Evolutionary conservation across 495 filamentous ascomycete genomes (phyloP), one percentile per base, ranked within the genome.

Genomic region (Endocarpon pusillum): DNA sequence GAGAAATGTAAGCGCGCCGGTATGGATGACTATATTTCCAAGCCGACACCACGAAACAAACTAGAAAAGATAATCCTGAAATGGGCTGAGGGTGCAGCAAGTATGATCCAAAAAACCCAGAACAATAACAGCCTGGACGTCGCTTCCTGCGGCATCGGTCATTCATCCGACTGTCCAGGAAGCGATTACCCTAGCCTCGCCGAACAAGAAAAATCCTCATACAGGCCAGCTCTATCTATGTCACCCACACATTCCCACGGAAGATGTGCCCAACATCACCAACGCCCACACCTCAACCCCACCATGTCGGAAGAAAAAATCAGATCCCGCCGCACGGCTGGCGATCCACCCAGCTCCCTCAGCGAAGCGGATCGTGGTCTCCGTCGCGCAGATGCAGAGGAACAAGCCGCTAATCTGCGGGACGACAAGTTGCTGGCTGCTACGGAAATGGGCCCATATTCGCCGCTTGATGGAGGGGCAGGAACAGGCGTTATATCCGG

Each of bases 21-120:
- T 5, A 86, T 87, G 81, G 78, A 86, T 42, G 81, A 87, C 50
- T 87, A 89, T 43, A 54, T 89, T 3, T 59, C 78, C 12, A 89
- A 86, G 42, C 81, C 81, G 0, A 72, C 86, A 40, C 73, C 73
- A 43, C 65, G 67, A 17, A 67, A 64, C 33, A 66, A 63, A 1
- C 59, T 86, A 33, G 77, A 85, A 52, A 69, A 66, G 36, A 86
- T 83, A 64, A 59, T 89, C 10, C 45, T 77, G 3, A 63, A 71
- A 18, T 78, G 71, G 60, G 48, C 46, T 8, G n/a, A n/a, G n/a
- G n/a, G n/a, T n/a, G n/a, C n/a, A n/a, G n/a, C n/a, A n/a, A n/a
- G n/a, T n/a, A n/a, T n/a, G n/a, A n/a, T n/a, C n/a, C n/a, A n/a
- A n/a, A n/a, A n/a, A n/a, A n/a, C n/a, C n/a, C n/a, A n/a, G n/a